These are phyloP conservation scores for Aureobasidium sp. DNA, from an alignment of 2,329 filamentous ascomycete genomes.

Conservation along the genomic window DNA sequence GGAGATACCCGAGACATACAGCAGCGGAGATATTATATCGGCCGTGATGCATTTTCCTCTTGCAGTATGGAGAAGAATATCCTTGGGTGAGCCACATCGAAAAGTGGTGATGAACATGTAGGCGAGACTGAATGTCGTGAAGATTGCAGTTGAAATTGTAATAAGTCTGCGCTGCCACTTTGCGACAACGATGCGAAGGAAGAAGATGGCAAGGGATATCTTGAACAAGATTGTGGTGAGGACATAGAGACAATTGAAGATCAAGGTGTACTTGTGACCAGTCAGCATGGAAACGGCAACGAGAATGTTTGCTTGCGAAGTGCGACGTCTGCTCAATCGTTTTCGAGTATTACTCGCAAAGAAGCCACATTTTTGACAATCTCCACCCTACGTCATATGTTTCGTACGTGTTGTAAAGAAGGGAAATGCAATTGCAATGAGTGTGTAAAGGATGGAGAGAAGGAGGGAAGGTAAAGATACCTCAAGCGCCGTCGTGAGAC, in stretches of 20 bases:
- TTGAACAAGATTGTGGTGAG: constrained; percentile 24
- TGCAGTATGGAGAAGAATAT: constrained; percentile 14
- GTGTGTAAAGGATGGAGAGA: background rate
- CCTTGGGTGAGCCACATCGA: constrained; percentile 1
- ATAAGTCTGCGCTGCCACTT: constrained; percentile 22
- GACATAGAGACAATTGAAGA: constrained; percentile 18
- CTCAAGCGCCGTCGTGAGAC: constrained; percentile 8
- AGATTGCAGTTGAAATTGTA: constrained; percentile 1
- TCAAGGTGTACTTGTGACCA: background rate
- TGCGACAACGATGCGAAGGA: constrained; percentile 22
- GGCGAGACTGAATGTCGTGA: background rate
- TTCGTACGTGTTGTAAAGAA: too few species aligned
- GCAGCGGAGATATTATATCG: constrained; percentile 13
- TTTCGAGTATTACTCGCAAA: too few species aligned
- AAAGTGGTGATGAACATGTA: constrained; percentile 16
- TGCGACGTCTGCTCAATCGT: too few species aligned
- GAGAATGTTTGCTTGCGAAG: too few species aligned
- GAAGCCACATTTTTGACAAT: too few species aligned
- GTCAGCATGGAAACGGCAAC: constrained; percentile 8
- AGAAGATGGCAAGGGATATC: constrained; percentile 24
- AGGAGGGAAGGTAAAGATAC: background rate
- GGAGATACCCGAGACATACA: constrained; percentile 18
- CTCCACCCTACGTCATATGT: too few species aligned
- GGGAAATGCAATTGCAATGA: too few species aligned
- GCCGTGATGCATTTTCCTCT: constrained; percentile 21